Evolutionary conservation across 192 early-diverging fungal genomes (phyloP).

Genomic region (Entomortierella chlamydospora): DNA sequence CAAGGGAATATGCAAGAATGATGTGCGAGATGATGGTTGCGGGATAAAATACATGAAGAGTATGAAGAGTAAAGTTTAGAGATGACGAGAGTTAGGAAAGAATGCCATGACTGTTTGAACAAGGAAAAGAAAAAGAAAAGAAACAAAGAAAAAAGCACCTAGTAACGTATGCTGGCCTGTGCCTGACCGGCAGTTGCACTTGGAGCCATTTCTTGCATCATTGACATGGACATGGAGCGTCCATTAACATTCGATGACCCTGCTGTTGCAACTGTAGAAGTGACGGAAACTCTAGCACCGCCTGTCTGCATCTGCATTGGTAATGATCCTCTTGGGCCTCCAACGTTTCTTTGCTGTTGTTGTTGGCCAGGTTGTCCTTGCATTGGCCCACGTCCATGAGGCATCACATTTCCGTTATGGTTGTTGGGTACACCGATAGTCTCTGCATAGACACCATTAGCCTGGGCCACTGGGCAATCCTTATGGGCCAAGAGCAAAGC

Average conservation of each 20-base stretch:
- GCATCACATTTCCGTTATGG: slow-evolving; percentile 32
- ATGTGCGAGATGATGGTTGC: too few relatives aligned
- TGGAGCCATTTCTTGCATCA: slow-evolving; percentile 41
- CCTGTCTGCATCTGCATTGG: slow-evolving; percentile 39
- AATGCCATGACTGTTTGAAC: slow-evolving; percentile 9
- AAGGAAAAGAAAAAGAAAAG: slow-evolving; percentile 5
- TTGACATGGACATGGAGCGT: slow-evolving; percentile 21
- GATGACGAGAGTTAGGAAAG: background rate
- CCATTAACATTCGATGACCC: slow-evolving; percentile 10
- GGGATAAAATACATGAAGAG: too few relatives aligned
- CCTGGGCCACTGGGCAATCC: slow-evolving; percentile 77
- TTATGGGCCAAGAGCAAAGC: slow-evolving; percentile 82
- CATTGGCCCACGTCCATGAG: slow-evolving; percentile 10
- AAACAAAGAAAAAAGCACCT: background rate
- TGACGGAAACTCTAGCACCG: slow-evolving; percentile 21
- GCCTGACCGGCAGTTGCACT: slow-evolving; percentile 11
- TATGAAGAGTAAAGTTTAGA: background rate
- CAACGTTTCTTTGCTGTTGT: slow-evolving; percentile 12
- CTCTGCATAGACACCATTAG: slow-evolving; percentile 71
- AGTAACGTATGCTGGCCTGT: slow-evolving; percentile 39
- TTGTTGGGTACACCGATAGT: slow-evolving; percentile 22
- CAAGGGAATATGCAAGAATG: too few relatives aligned
- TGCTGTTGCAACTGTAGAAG: slow-evolving; percentile 5
- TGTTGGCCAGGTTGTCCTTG: slow-evolving; percentile 7
- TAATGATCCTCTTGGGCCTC: slow-evolving; percentile 10